phyloP scores from a whole-genome alignment of 352 stramenopile genomes.

The Phytophthora hibernalis region DNA sequence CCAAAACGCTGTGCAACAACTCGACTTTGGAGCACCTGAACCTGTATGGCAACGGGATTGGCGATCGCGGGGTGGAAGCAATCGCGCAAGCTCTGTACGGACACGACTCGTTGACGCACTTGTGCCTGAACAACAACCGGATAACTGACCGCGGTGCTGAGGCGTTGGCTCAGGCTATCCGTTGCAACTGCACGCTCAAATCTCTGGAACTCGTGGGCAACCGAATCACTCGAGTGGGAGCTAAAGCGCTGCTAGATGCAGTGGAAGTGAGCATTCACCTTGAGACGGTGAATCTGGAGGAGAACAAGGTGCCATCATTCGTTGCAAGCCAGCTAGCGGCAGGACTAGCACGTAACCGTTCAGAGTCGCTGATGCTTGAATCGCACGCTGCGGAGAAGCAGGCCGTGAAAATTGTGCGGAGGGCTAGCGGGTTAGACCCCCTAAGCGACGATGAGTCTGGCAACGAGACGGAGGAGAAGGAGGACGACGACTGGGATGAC shows the following conservation, averaged over 20 bases:
- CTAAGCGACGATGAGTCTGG: conserved; percentile 27
- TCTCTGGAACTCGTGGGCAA: conserved; percentile 74
- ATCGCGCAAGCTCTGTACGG: conserved; percentile 76
- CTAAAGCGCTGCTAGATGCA: conserved; percentile 57
- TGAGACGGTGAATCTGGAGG: conserved; percentile 65
- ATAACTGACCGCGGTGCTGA: conserved; percentile 62
- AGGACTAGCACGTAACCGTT: conserved; percentile 64
- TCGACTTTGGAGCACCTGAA: conserved; percentile 73
- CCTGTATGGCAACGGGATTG: conserved; percentile 74
- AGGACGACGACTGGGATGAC: conserved; percentile 10
- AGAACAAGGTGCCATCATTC: conserved; percentile 55
- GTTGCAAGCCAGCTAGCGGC: conserved; percentile 57
- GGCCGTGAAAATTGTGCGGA: conserved; percentile 45
- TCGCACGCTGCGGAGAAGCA: conserved; percentile 60
- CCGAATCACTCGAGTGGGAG: conserved; percentile 54
- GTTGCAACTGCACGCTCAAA: conserved; percentile 68
- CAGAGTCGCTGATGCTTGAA: conserved; percentile 39
- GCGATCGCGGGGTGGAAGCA: conserved; percentile 60
- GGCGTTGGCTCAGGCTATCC: conserved; percentile 61
- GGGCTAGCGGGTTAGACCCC: conserved; percentile 30
- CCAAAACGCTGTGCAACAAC: conserved; percentile 79
- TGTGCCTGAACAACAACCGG: conserved; percentile 67
- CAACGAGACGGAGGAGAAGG: conserved; percentile 24
- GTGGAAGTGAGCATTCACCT: conserved; percentile 74
- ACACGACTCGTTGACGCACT: conserved; percentile 68